Evolutionary conservation across 768 basidiomycete genomes (phyloP), one percentile per base, ranked within the genome.

Genomic region (Tulasnella sp.): DNA sequence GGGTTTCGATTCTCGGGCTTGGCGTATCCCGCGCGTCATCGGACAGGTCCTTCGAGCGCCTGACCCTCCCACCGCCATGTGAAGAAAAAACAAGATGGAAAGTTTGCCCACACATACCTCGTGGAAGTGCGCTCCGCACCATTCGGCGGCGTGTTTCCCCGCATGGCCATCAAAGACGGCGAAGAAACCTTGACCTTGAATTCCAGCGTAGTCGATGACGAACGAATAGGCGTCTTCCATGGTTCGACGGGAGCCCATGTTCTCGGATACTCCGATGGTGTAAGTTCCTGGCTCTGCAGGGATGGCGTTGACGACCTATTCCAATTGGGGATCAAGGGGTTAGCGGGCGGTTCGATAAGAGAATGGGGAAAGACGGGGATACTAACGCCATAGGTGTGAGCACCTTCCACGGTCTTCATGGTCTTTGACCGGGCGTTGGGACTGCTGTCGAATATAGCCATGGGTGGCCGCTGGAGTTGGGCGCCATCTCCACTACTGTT

Each of bases 151-250:
- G 83, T 98, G 95, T 85, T 97, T 99, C 24, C 98, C 98, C 0
- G 98, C 98, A 84, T 99, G 98, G 3, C 98, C 98, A 83, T 99
- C 98, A 83, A 99, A 99, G 71, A 99, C 91, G 8, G 97, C 97
- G 85, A 97, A 99, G 88, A 98, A 99, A 10, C 97, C 98, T 84
- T 99, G 98, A 0, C 98, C 98, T 68, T 93, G 91, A 27, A 99
- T 88, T 46, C 91, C 90, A 48, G 91, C 96, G 85, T 94, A 99
- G 84, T 99, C 97, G 81, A 97, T 93, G 80, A 99, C 92, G 83
- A 98, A 98, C 34, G 96, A 95, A 85, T 99, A 96, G 9, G 95
- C 91, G 84, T 99, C 98, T 86, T 99, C 98, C 98, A 99, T 99
- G 74, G 93, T 94, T 81, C 97, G 88, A 81, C 98, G 88, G 77